Base-by-base conservation (phyloP, 2,329 filamentous ascomycete species). In the Aureobasidium vineae region DNA sequence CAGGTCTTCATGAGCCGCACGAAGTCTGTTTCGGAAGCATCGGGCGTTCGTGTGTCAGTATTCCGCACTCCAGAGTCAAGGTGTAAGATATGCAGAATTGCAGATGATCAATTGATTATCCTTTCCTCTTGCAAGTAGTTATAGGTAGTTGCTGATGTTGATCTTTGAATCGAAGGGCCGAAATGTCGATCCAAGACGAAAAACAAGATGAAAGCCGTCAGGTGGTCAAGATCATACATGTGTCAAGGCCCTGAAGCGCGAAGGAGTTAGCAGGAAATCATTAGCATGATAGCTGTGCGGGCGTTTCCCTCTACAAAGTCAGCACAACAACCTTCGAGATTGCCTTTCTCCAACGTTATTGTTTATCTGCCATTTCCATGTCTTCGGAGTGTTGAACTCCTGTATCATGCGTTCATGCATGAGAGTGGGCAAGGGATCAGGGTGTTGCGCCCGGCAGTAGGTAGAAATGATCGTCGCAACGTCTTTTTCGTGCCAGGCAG, bases 391-490 rank as follows among this genome's bases (percentile, higher is more conserved):
- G 49, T 33, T n/a, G 16, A 52, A 31, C 26, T 52, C 49, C 26
- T 33, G 49, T 13, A 31, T 52, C 49, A 16, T 52, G 49, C 49
- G 49, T 52, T 52, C 49, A 52, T 52, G 49, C 49, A 52, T 33
- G 7, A 52, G 26, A n/a, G 16, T 10, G 16, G 49, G 31, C 15
- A n/a, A 26, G 49, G 26, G 3, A 52, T 16, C 49, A 52, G 49
- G 49, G 26, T 52, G 49, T n/a, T 52, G 26, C 49, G 49, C 26
- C 26, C 49, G 16, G 49, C 49, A 52, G 49, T 19, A 49, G 23
- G 26, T 52, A 13, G 16, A n/a, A 33, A 52, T 16, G 49, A 52
- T 52, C 26, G 16, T 10, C 26, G 26, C 19, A 52, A 52, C 49
- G 49, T 52, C 49, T 52, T 52, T 33, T 52, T 16, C 49, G 49